These are phyloP conservation scores for Botryosphaeria dothidea DNA, from an alignment of 2,329 filamentous ascomycete genomes.

Conservation along the genomic window DNA sequence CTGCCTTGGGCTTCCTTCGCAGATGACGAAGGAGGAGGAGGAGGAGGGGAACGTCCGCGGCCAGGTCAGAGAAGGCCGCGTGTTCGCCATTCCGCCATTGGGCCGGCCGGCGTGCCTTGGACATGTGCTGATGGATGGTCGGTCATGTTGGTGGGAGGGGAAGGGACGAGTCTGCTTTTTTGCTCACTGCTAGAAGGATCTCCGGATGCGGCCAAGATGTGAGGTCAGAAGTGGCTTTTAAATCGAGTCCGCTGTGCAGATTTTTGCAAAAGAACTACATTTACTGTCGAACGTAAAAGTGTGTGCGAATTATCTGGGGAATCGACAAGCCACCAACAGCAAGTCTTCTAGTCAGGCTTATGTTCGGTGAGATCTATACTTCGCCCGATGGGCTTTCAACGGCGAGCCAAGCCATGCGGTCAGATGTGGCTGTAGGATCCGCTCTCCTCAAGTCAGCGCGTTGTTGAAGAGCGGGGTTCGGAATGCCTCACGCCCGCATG, in stretches of 20 bases:
- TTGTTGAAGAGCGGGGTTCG: neutral
- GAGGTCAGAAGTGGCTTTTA: conserved; percentile 11
- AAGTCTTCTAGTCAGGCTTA: conserved; percentile 3
- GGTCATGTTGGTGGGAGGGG: neutral
- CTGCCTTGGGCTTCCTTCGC: neutral
- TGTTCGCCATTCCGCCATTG: neutral
- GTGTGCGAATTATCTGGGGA: neutral
- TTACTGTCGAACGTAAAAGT: no score
- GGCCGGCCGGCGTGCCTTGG: neutral
- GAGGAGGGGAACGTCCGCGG: no score
- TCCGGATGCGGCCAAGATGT: neutral
- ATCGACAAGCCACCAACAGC: neutral
- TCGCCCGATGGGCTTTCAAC: neutral
- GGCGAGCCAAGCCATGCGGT: neutral
- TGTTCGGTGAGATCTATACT: neutral
- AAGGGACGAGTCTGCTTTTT: neutral
- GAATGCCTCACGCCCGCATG: neutral
- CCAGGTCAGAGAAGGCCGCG: conserved; percentile 2
- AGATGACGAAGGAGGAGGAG: neutral
- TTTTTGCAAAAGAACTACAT: no score
- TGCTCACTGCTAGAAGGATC: neutral
- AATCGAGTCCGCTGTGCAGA: neutral
- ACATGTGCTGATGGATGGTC: neutral
- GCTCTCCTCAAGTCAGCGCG: neutral
- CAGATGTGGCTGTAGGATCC: conserved; percentile 13